Evolutionary conservation across 2,329 filamentous ascomycete species (phyloP).

Genomic region (Decorospora gaudefroyi): DNA sequence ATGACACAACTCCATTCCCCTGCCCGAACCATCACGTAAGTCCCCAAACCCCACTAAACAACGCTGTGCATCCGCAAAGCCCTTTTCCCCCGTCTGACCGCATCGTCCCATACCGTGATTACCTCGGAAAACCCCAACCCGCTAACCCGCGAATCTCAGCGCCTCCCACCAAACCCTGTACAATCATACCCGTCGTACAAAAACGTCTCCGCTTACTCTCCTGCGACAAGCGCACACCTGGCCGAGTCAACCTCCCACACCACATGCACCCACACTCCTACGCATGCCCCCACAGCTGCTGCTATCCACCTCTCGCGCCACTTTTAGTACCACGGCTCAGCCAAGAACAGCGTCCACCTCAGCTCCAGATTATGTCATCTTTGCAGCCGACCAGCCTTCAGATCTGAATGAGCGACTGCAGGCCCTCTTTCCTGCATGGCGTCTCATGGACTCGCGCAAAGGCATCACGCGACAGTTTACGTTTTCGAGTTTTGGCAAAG

Average conservation of each 20-base stretch:
- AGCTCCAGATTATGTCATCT: constrained; percentile 26
- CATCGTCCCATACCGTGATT: constrained; percentile 27
- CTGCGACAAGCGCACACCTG: not conserved
- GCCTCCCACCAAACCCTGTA: constrained; percentile 14
- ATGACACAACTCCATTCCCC: constrained; percentile 20
- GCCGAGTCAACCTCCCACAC: not conserved
- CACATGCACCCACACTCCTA: too few relatives aligned
- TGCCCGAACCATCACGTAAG: constrained; percentile 32
- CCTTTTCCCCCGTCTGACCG: constrained; percentile 19
- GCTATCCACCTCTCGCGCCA: constrained; percentile 5
- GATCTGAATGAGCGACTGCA: constrained; percentile 34
- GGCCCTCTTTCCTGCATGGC: constrained; percentile 33
- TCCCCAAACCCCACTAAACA: too few relatives aligned
- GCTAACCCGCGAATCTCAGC: constrained; percentile 26
- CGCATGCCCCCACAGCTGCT: too few relatives aligned
- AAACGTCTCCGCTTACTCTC: constrained; percentile 9
- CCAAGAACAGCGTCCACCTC: not conserved
- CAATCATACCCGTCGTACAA: constrained; percentile 15
- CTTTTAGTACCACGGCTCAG: constrained; percentile 4
- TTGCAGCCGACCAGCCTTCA: constrained; percentile 34
- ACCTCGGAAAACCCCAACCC: constrained; percentile 32
- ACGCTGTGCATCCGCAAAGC: constrained; percentile 25
- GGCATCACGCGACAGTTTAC: constrained; percentile 35
- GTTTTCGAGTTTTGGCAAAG: constrained; percentile 39
- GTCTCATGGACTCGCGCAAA: constrained; percentile 28